Evolutionary conservation across 1,139 yeast species (phyloP).

Genomic region (Saccharomyces hybrid): DNA sequence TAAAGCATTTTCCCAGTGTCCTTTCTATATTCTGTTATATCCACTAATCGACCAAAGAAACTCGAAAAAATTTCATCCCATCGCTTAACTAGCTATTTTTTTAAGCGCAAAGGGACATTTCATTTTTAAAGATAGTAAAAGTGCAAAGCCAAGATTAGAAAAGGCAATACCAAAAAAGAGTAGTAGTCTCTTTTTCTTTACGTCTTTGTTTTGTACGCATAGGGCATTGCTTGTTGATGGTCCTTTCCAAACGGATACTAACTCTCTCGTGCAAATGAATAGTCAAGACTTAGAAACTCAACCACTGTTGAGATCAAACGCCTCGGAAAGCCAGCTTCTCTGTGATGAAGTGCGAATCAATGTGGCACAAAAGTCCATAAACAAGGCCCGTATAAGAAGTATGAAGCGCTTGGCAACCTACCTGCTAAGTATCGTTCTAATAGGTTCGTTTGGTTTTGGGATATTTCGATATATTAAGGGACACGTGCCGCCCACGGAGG

Average conservation of each 20-base stretch:
- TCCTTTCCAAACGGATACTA: not conserved
- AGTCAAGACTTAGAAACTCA: slow-evolving; percentile 15
- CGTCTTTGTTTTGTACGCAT: not conserved
- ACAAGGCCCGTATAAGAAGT: not conserved
- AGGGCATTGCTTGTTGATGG: not conserved
- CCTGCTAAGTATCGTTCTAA: not conserved
- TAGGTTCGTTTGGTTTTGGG: not conserved
- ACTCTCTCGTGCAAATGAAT: not conserved
- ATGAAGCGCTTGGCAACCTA: not conserved
- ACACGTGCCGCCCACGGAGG: slow-evolving; percentile 1
- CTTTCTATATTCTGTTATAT: not conserved
- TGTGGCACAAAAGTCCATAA: not conserved
- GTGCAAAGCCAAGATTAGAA: not conserved
- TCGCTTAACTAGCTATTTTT: not conserved
- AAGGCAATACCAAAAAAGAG: not conserved
- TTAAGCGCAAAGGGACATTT: not conserved
- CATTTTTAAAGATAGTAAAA: not conserved
- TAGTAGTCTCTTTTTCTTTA: not conserved
- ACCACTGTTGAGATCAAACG: slow-evolving; percentile 10
- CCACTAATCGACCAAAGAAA: not conserved
- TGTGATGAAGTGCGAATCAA: not conserved
- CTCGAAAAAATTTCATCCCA: not conserved
- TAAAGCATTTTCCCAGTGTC: slow-evolving; percentile 56
- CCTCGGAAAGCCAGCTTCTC: not conserved
- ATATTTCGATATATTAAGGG: not conserved